A percentile compares a stretch with the other conserved stretches of the same genome.
These are phyloP conservation scores for Hypomontagnella monticulosa DNA, from an alignment of 495 filamentous ascomycete species.

Conservation along the genomic window DNA sequence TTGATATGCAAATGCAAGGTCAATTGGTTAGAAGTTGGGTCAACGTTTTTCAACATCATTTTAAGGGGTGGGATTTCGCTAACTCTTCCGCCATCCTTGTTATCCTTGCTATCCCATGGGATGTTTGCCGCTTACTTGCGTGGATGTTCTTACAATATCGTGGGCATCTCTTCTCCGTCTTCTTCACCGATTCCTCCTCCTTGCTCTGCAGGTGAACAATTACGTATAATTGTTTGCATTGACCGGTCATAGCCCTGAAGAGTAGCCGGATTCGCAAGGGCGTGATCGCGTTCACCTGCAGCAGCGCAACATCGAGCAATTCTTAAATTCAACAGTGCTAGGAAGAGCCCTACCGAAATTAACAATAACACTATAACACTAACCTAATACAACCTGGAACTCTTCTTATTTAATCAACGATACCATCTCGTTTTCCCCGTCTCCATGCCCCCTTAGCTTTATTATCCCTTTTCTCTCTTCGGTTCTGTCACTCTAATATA, in stretches of 20 bases:
- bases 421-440: slow-evolving; percentile 12
- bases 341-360: slow-evolving; percentile 14
- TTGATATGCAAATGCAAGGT: slow-evolving; percentile 16
- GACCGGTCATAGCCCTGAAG: not conserved
- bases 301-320: not conserved
- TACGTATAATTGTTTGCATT: not conserved
- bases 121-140: slow-evolving; percentile 14
- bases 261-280: slow-evolving; percentile 8
- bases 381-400: slow-evolving; percentile 4
- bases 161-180: not conserved
- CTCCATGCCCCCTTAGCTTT: slow-evolving; percentile 4
- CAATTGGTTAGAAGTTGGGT: not conserved
- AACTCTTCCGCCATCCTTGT: slow-evolving; percentile 14
- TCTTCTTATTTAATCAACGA: slow-evolving; percentile 4
- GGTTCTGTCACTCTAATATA: not conserved
- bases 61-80: slow-evolving; percentile 30
- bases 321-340: not conserved
- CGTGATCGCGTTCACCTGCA: not conserved
- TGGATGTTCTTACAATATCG: slow-evolving; percentile 25
- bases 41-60: slow-evolving; percentile 9
- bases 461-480: not conserved
- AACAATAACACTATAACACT: not conserved
- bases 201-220: not conserved
- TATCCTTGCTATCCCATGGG: too few relatives aligned
- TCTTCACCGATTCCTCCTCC: slow-evolving; percentile 18